These are phyloP conservation scores for Chrysochromulina parva DNA, from an alignment of 78 protist genomes.

Conservation along the genomic window DNA sequence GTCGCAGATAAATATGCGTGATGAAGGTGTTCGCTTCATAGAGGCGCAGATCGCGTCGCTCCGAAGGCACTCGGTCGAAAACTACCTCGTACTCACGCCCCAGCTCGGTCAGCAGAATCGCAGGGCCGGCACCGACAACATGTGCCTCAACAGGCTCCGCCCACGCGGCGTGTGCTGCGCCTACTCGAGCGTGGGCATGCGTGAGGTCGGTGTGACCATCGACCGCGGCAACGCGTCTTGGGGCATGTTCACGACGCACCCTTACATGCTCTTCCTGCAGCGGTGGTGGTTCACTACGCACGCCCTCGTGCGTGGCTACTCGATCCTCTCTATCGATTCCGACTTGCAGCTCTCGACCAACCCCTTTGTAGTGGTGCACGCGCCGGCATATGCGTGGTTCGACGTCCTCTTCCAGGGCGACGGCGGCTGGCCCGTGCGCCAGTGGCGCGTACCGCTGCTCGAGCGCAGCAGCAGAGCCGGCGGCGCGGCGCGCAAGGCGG, in stretches of 20 bases:
- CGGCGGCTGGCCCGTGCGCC: too few species aligned
- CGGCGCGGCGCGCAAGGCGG: too few species aligned
- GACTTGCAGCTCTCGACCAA: too few species aligned
- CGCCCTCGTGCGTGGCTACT: not conserved
- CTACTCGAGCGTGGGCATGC: not conserved
- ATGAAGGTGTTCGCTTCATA: too few species aligned
- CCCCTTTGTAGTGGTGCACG: too few species aligned
- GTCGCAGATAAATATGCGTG: too few species aligned
- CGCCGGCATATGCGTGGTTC: too few species aligned
- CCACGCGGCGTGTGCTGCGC: constrained; percentile 11
- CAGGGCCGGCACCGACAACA: not conserved
- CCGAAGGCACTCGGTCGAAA: not conserved
- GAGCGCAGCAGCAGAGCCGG: too few species aligned
- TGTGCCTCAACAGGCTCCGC: not conserved
- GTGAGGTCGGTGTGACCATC: not conserved
- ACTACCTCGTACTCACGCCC: not conserved
- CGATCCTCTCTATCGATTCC: too few species aligned
- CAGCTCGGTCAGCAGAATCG: not conserved
- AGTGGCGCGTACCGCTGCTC: too few species aligned
- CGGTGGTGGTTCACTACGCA: constrained; percentile 4
- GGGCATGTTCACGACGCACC: not conserved
- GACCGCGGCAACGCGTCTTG: not conserved
- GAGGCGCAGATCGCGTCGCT: too few species aligned
- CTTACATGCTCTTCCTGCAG: constrained; percentile 11
- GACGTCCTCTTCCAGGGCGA: too few species aligned